Percentiles rank a stretch among this genome's conserved stretches.
Conservation (phyloP, 2,329 filamentous ascomycete genomes). For the Curvularia sp. region DNA sequence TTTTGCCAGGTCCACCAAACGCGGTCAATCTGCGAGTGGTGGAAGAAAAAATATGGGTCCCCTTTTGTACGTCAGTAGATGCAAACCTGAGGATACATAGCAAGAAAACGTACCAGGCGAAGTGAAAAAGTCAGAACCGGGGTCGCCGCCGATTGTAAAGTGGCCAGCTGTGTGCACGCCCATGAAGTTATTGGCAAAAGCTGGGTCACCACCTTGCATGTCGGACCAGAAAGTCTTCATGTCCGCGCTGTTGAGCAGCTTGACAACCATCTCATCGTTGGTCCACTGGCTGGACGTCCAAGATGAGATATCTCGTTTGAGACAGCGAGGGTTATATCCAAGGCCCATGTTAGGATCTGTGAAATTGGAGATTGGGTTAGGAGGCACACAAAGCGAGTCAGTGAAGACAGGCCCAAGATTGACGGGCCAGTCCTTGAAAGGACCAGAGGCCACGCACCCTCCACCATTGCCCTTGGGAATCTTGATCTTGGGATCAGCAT, state of each 20-base stretch:
- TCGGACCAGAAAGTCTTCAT: constrained; percentile 50
- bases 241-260: constrained; percentile 37
- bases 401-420: constrained; percentile 58
- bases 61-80: constrained; percentile 41
- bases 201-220: constrained; percentile 47
- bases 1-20: constrained; percentile 61
- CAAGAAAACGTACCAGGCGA: constrained; percentile 43
- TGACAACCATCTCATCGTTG: constrained; percentile 38
- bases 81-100: background rate
- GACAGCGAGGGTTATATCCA: constrained; percentile 45
- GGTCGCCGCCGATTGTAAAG: constrained; percentile 54
- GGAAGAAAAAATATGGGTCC: constrained; percentile 52
- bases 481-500: constrained; percentile 35
- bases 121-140: constrained; percentile 55
- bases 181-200: constrained; percentile 43
- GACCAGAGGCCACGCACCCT: constrained; percentile 61
- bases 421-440: constrained; percentile 57
- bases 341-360: constrained; percentile 35
- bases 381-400: constrained; percentile 38
- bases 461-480: constrained; percentile 61
- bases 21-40: constrained; percentile 58
- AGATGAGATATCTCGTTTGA: constrained; percentile 47
- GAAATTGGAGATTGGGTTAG: constrained; percentile 39
- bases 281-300: constrained; percentile 39
- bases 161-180: constrained; percentile 57